These are phyloP conservation scores for Paramarasmius palmivorus DNA, from an alignment of 1,284 basidiomycete species.

Conservation along the genomic window DNA sequence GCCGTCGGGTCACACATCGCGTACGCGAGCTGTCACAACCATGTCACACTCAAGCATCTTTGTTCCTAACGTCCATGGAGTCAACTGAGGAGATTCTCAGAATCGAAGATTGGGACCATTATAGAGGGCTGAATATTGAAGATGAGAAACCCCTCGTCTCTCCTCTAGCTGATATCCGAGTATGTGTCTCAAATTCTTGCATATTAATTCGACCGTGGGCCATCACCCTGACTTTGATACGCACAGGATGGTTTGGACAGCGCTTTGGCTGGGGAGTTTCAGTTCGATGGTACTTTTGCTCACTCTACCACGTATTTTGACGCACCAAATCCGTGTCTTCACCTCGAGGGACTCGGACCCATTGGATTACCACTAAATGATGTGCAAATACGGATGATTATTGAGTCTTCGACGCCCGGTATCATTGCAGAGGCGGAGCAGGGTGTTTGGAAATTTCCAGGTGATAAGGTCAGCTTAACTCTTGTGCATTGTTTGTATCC, in stretches of 20 bases:
- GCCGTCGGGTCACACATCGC: no score
- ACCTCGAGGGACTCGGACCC: slow-evolving; percentile 7
- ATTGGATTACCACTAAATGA: slow-evolving; percentile 10
- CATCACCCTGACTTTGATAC: background rate
- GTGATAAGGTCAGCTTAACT: slow-evolving; percentile 1
- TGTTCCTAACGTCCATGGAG: background rate
- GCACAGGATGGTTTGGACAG: slow-evolving; percentile 1
- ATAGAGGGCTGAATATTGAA: slow-evolving; percentile 1
- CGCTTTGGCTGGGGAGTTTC: slow-evolving; percentile 3
- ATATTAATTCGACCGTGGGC: background rate
- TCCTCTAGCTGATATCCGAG: slow-evolving; percentile 1
- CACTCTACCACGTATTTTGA: slow-evolving; percentile 2
- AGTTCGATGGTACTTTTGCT: slow-evolving; percentile 8
- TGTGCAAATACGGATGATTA: background rate
- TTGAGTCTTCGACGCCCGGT: background rate
- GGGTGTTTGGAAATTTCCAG: slow-evolving; percentile 7
- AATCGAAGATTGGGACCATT: slow-evolving; percentile 10
- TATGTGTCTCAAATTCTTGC: background rate
- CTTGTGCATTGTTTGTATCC: no score
- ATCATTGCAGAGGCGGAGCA: background rate
- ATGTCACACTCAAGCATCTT: background rate
- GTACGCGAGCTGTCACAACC: no score
- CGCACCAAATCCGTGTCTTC: slow-evolving; percentile 9
- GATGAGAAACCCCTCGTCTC: slow-evolving; percentile 7
- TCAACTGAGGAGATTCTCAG: slow-evolving; percentile 1